Evolutionary conservation across 2,329 filamentous ascomycete species (phyloP).

Genomic region (Colletotrichum sp.): DNA sequence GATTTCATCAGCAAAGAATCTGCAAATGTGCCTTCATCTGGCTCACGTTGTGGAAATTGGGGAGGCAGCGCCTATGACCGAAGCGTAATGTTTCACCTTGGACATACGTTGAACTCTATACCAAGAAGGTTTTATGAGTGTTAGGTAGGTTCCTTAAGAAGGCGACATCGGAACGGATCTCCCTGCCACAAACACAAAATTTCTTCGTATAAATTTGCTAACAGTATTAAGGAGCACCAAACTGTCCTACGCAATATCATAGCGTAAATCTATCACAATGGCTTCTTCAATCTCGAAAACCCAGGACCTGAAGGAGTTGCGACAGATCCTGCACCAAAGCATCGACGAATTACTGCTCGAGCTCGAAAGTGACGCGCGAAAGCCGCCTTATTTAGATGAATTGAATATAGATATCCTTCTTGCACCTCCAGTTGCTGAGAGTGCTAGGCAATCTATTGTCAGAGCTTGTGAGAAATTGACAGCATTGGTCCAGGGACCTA

Average conservation of each 20-base stretch:
- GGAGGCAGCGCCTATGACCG: neutral
- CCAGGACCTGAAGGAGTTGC: neutral
- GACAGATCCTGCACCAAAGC: neutral
- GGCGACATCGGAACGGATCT: rapidly evolving
- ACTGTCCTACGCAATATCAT: rapidly evolving
- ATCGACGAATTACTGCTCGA: neutral
- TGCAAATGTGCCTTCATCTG: neutral
- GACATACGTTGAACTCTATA: neutral
- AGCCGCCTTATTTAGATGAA: neutral
- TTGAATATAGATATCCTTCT: neutral
- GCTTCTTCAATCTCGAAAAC: neutral
- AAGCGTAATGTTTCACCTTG: neutral
- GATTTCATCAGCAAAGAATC: rapidly evolving
- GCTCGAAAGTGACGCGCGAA: neutral
- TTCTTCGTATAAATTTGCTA: neutral
- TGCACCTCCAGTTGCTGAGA: neutral
- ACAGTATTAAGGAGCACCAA: neutral
- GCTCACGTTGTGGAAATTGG: neutral
- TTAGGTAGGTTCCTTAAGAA: neutral
- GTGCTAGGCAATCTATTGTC: neutral
- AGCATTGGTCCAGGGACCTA: neutral
- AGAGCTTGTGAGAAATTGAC: neutral
- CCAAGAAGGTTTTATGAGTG: neutral
- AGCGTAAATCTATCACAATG: neutral
- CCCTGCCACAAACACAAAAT: neutral